Conservation (phyloP, 2,329 filamentous ascomycete genomes). For the Didymella pinodella region DNA sequence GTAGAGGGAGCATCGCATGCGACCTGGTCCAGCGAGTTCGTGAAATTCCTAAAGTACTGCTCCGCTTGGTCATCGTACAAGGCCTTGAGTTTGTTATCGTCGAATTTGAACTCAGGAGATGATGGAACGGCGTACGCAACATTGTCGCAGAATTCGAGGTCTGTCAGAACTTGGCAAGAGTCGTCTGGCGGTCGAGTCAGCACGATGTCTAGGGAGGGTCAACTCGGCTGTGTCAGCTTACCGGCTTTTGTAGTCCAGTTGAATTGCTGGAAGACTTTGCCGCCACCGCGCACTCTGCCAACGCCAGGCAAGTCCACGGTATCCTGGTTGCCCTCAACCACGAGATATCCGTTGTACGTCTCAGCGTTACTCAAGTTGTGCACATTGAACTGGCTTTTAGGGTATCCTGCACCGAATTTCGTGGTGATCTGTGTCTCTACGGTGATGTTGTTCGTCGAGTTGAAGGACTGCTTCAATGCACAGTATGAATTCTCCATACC, state of each 20-base stretch:
- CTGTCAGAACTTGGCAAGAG: constrained; percentile 85
- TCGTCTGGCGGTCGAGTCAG: constrained; percentile 60
- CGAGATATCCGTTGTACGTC: constrained; percentile 76
- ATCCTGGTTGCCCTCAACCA: constrained; percentile 65
- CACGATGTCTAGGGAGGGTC: neutral
- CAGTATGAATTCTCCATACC: constrained; percentile 85
- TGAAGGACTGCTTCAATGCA: constrained; percentile 72
- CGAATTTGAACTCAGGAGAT: constrained; percentile 70
- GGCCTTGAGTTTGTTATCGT: constrained; percentile 66
- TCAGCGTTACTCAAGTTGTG: constrained; percentile 75
- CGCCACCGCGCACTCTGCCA: constrained; percentile 71
- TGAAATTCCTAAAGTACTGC: constrained; percentile 77
- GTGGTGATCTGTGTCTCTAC: constrained; percentile 72
- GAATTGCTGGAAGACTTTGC: constrained; percentile 74
- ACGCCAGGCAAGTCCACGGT: constrained; percentile 54
- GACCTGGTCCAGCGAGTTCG: constrained; percentile 81
- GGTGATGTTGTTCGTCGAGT: constrained; percentile 66
- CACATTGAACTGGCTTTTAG: constrained; percentile 89
- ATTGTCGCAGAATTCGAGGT: constrained; percentile 87
- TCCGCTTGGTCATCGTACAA: constrained; percentile 82
- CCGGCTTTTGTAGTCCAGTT: constrained; percentile 81
- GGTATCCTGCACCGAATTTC: constrained; percentile 65
- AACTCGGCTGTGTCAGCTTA: constrained; percentile 53
- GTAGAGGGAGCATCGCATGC: constrained; percentile 80
- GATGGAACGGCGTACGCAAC: constrained; percentile 91